Base-by-base conservation (phyloP, 129 eudicot species). In the Heracleum sosnowskyi region DNA sequence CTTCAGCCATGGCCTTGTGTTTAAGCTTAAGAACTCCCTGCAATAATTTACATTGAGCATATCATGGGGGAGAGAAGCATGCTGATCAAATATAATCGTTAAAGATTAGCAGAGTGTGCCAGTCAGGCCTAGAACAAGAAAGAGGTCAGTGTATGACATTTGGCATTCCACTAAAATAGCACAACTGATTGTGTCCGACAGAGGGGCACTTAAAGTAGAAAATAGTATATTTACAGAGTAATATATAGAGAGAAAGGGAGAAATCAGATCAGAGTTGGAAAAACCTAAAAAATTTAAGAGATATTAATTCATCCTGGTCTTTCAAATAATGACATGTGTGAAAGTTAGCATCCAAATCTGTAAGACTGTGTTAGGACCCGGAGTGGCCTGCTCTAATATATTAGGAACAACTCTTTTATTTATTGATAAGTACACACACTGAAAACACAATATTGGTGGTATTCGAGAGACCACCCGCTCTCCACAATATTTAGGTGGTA, bases 11-110 rank as follows among this genome's bases (percentile, higher is more conserved):
- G 40, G 98, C 90, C 63, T 87, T 83, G 90, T 94, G 96, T 73
- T 88, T 94, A 45, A 94, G 96, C 81, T 71, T 90, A 74, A 94
- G 72, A 68, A 91, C 93, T 79, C 98, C 98, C 98, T 94, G 81
- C 63, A 82, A 78, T 29, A 29, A 57, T 45, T 69, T 31, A 15
- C 60, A 46, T 40, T 41, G 75, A 73, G 71, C 51, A 20, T 29
- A 44, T 72, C 31, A 22, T 39, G 24, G 2, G 34, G 18, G 36
- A 29, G 20, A 64, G 33, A 70, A 53, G 26, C n/a, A 75, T 72
- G 40, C 16, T 40, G 36, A 34, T 34, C 34, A 75, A 13, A 28
- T 2, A 11, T 28, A 74, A 45, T 41, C 33, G 28, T 35, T 35
- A 18, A 69, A 35, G 28, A 69, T 41, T 44, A 39, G 76, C 35